Conservation (phyloP, 164 flowering plant genomes). For the Warburgia ugandensis region DNA sequence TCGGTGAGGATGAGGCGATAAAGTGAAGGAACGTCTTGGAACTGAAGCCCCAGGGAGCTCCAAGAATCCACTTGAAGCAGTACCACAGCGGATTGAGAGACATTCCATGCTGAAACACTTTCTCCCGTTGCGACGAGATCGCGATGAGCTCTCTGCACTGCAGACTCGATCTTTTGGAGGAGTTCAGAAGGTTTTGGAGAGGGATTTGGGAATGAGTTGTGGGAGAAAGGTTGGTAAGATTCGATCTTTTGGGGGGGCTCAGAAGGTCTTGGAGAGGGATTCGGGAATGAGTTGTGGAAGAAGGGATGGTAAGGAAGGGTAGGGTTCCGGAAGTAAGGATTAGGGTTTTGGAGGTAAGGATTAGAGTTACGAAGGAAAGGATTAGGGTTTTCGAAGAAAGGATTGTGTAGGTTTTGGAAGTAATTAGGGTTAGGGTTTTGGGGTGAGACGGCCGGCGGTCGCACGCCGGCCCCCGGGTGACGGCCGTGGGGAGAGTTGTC, state of each 20-base stretch:
- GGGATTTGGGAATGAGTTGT: neutral
- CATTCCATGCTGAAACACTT: constrained; percentile 53
- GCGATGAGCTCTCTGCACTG: constrained; percentile 34
- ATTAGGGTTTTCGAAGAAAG: constrained; percentile 7
- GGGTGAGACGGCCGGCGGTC: neutral
- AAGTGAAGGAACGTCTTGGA: constrained; percentile 71
- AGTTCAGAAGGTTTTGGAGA: constrained; percentile 10
- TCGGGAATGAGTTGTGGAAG: constrained; percentile 1
- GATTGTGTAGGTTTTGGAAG: constrained; percentile 1
- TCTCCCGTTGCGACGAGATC: constrained; percentile 44
- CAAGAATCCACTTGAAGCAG: constrained; percentile 56
- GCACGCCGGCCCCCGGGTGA: constrained; percentile 3
- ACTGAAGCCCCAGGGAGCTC: constrained; percentile 49
- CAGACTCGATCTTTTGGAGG: constrained; percentile 35
- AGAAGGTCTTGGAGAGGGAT: constrained; percentile 11
- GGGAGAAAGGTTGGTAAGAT: neutral
- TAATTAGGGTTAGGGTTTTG: constrained; percentile 9
- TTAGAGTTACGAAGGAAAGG: neutral
- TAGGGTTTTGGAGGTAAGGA: constrained; percentile 8
- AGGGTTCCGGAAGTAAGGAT: constrained; percentile 13
- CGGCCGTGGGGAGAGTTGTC: neutral
- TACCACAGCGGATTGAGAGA: constrained; percentile 37
- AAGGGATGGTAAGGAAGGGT: constrained; percentile 5
- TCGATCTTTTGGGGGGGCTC: neutral
- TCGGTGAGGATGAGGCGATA: constrained; percentile 41